These are phyloP conservation scores for Sporopachydermia quercuum DNA, from an alignment of 805 yeast genomes.

Conservation along the genomic window DNA sequence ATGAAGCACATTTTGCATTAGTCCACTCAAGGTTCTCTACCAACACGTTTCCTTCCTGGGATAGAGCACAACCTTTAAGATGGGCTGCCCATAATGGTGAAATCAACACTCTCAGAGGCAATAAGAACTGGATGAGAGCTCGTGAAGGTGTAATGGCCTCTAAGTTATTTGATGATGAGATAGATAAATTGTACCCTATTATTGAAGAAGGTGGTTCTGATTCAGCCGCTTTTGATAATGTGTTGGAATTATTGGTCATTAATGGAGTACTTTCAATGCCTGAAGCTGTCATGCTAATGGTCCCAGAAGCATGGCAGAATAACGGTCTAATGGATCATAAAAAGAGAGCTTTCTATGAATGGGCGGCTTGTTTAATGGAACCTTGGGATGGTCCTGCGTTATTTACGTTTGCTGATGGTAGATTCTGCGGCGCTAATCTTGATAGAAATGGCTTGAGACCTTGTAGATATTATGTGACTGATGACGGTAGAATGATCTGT, in stretches of 20 bases:
- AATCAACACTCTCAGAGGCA: slow-evolving; percentile 91
- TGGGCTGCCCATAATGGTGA: slow-evolving; percentile 99
- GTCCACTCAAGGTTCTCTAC: slow-evolving; percentile 97
- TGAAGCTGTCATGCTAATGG: slow-evolving; percentile 92
- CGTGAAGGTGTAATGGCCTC: slow-evolving; percentile 95
- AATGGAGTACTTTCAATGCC: slow-evolving; percentile 88
- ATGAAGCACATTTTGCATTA: slow-evolving; percentile 87
- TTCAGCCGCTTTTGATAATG: slow-evolving; percentile 95
- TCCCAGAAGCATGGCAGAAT: slow-evolving; percentile 97
- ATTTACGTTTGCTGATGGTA: slow-evolving; percentile 91
- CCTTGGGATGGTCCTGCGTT: slow-evolving; percentile 99
- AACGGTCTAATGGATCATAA: slow-evolving; percentile 76
- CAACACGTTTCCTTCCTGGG: slow-evolving; percentile 98
- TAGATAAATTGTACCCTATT: slow-evolving; percentile 83
- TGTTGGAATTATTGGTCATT: slow-evolving; percentile 76
- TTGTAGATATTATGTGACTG: slow-evolving; percentile 91
- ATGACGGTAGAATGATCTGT: slow-evolving; percentile 90
- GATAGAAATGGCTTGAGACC: slow-evolving; percentile 98
- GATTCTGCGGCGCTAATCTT: slow-evolving; percentile 95
- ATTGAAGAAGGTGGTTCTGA: slow-evolving; percentile 98
- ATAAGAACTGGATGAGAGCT: slow-evolving; percentile 98
- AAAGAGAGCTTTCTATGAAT: slow-evolving; percentile 89
- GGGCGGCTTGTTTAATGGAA: slow-evolving; percentile 99
- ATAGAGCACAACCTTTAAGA: slow-evolving; percentile 94
- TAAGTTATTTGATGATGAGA: slow-evolving; percentile 73